Evolutionary conservation across 1,284 basidiomycete species (phyloP), one percentile per base, ranked within the genome.

Genomic region (Boletus calvinii): DNA sequence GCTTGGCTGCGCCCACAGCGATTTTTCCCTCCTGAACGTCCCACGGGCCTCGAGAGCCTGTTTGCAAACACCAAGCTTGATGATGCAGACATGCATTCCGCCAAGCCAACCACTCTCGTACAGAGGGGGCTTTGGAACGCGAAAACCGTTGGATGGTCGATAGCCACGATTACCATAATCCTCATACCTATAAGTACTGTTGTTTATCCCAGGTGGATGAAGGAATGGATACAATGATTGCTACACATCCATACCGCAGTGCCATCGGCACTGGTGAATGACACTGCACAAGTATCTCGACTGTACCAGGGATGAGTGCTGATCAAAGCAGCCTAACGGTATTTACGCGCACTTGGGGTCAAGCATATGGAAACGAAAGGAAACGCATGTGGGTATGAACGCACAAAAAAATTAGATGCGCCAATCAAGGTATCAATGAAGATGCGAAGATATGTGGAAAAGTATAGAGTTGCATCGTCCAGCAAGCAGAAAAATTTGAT

Each of bases 1-100:
- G 68, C 72, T 32, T 84, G 78, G 79, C 59, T 87, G 41, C 78
- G 81, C 3, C 84, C 83, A 3, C 85, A 87, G 61, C 77, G 77
- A n/a, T 88, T 88, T 64, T 89, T 88, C 58, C 79, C 84, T 12
- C 85, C 86, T 0, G 87, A 90, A 62, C 77, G 83, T 58, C 85
- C 87, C 3, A 91, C 89, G 1, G 90, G 89, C 3, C 73, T 92
- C 3, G 89, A 92, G 68, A 73, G 75, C 38, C 68, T 91, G n/a
- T 82, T 91, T 53, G 84, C 84, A 57, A 75, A 74, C 49, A 83
- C 87, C 13, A 78, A 77, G 46, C 68, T 86, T 20, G 72, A 75
- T 10, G 85, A 85, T 53, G 74, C 74, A 46, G 56, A 55, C 4
- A 42, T 52, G 6, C 55, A 13, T 17, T 26, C 52, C 1, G 15